Evolutionary conservation across 495 filamentous ascomycete species (phyloP).

Genomic region (Lichenothelia convexa): DNA sequence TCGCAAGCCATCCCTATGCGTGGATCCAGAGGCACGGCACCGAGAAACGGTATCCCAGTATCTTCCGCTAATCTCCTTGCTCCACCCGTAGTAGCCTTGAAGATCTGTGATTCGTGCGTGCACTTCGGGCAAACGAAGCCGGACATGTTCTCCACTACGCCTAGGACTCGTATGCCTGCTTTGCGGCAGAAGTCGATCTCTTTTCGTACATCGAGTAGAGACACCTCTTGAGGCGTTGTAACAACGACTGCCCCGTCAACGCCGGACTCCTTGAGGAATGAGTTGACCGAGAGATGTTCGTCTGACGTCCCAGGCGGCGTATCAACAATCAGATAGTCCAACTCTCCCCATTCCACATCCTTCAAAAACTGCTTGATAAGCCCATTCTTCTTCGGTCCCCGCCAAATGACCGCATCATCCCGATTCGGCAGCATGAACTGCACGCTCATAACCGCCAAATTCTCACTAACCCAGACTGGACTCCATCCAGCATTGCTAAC

Average conservation of each 20-base stretch:
- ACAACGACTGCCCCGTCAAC: constrained; percentile 88
- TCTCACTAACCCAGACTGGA: constrained; percentile 85
- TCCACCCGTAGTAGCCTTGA: constrained; percentile 80
- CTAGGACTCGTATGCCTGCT: constrained; percentile 72
- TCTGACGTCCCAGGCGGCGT: constrained; percentile 91
- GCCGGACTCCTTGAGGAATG: constrained; percentile 66
- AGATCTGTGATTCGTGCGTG: constrained; percentile 64
- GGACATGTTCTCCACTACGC: constrained; percentile 94
- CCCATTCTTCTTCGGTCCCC: constrained; percentile 95
- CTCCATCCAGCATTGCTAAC: constrained; percentile 68
- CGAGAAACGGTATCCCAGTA: constrained; percentile 71
- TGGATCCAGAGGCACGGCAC: constrained; percentile 83
- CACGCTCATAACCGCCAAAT: constrained; percentile 84
- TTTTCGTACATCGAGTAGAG: constrained; percentile 78
- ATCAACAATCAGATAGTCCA: constrained; percentile 85
- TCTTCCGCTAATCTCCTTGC: constrained; percentile 62
- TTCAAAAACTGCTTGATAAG: constrained; percentile 94
- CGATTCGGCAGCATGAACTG: constrained; percentile 92
- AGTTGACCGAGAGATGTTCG: constrained; percentile 85
- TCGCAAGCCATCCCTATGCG: constrained; percentile 91
- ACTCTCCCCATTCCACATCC: constrained; percentile 90
- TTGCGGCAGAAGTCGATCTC: constrained; percentile 96
- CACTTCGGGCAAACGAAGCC: constrained; percentile 91
- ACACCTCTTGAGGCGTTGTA: constrained; percentile 91
- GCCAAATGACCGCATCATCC: constrained; percentile 92